Evolutionary conservation across 352 stramenopile species (phyloP), one percentile per base, ranked within the genome.

Genomic region (Phytopythium boreale): DNA sequence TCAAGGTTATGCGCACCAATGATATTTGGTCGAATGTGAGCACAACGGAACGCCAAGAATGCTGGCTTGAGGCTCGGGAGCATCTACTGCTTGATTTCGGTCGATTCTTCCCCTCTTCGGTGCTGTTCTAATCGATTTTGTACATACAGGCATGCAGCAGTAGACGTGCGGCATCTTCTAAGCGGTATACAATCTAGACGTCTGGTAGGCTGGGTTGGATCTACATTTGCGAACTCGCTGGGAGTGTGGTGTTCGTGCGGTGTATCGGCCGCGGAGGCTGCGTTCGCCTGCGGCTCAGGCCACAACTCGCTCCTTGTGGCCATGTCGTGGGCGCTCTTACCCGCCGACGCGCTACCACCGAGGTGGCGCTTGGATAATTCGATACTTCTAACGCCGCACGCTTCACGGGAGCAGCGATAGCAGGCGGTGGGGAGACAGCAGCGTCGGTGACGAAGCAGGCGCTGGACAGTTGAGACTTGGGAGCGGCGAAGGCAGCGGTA

Each of bases 401-500:
- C 58, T 43, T 75, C 74, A 92, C 41, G 79, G 76, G 9, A 89
- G 64, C 53, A 89, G 66, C 7, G 82, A 88, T 50, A 89, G 72
- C 49, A 92, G 70, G 19, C 81, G 80, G 61, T 88, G 79, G 0
- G 79, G 82, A 47, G 82, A 89, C 70, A 92, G 75, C 50, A 87
- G 65, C 12, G 71, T 86, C 17, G 82, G 79, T 17, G 82, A 92
- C 59, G 66, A 63, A 6, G 41, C 56, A 26, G 41, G 26, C 4
- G 41, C 22, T n/a, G 56, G 9, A n/a, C 39, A 43, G 39, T 39
- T 53, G n/a, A 62, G 56, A 20, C 7, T 22, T 11, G 56, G 56
- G 0, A 61, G 39, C 15, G 56, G 56, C 10, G 56, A 62, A 5
- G 56, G 19, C 17, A 62, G 14, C 39, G 62, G 27, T 4, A 61